phyloP scores from a whole-genome alignment of 2,329 filamentous ascomycete species.

The Aureobasidium sp. region DNA sequence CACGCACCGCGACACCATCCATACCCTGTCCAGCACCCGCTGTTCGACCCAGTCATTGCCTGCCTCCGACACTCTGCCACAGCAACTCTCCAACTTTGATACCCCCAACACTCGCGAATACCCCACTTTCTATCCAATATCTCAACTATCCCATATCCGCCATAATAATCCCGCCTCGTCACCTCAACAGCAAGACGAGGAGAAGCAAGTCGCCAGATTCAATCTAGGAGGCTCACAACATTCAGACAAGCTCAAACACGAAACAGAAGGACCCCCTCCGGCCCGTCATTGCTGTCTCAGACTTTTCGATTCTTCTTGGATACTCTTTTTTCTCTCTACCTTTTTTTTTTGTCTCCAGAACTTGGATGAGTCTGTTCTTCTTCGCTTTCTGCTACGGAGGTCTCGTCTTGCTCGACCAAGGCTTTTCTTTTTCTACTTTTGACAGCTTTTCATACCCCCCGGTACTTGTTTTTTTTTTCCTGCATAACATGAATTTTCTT shows the following conservation, averaged over 20 bases:
- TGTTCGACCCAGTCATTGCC: background rate
- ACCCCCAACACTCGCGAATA: slow-evolving; percentile 4
- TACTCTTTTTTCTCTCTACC: background rate
- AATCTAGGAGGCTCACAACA: background rate
- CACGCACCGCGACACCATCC: background rate
- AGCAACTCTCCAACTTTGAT: background rate
- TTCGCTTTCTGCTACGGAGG: background rate
- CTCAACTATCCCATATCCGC: background rate
- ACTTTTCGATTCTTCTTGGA: background rate
- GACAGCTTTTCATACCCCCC: background rate
- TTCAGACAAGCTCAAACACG: background rate
- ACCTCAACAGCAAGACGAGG: background rate
- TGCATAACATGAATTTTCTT: background rate
- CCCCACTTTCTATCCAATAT: background rate
- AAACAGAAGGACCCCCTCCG: background rate
- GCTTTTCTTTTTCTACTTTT: background rate
- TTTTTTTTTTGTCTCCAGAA: background rate
- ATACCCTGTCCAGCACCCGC: background rate
- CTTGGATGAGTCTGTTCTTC: background rate
- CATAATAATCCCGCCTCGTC: background rate
- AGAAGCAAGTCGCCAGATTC: background rate
- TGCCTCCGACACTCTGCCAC: background rate
- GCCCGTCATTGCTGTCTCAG: background rate
- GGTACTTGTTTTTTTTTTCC: background rate
- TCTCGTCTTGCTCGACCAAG: background rate